Percentiles rank a stretch among this genome's conserved stretches.
phyloP scores from a whole-genome alignment of 176 grass and related monocot genomes.

The Avena eriantha region DNA sequence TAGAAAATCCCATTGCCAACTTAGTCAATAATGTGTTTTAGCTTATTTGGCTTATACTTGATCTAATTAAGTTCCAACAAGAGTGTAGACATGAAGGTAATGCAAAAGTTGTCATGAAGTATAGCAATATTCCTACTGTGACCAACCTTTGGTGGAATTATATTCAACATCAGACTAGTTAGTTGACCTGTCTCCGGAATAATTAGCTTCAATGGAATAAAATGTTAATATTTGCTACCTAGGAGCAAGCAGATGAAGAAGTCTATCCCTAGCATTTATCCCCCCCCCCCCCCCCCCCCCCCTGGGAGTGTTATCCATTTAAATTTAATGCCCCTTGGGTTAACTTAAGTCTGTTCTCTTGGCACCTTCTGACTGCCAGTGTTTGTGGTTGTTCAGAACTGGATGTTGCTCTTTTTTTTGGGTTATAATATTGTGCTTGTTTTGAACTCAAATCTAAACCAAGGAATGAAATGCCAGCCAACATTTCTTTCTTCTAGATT shows the following conservation, averaged over 20 bases:
- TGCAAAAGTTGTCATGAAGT: background rate
- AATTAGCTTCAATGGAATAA: background rate
- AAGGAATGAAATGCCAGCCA: conserved; percentile 3
- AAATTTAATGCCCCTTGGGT: background rate
- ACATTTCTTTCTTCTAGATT: conserved; percentile 35
- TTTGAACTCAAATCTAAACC: conserved; percentile 4
- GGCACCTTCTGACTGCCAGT: background rate
- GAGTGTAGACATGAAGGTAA: conserved; percentile 13
- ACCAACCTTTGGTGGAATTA: conserved; percentile 13
- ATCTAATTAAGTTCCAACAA: conserved; percentile 20
- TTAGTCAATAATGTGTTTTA: conserved; percentile 10
- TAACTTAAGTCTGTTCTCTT: conserved; percentile 22
- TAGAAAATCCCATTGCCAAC: background rate
- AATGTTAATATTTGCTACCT: conserved; percentile 7
- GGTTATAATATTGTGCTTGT: conserved; percentile 17
- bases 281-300: background rate
- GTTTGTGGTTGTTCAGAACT: conserved; percentile 14
- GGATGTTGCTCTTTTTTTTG: background rate
- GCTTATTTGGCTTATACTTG: conserved; percentile 5
- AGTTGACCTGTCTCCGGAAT: conserved; percentile 4
- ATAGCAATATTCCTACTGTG: background rate
- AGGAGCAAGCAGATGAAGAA: conserved; percentile 15
- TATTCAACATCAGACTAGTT: conserved; percentile 3
- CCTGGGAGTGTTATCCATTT: background rate
- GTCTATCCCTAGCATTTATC: background rate